Percentiles rank a stretch among this genome's conserved stretches.
These are phyloP conservation scores for Emericellopsis cladophorae DNA, from an alignment of 2,329 filamentous ascomycete genomes.

Conservation along the genomic window DNA sequence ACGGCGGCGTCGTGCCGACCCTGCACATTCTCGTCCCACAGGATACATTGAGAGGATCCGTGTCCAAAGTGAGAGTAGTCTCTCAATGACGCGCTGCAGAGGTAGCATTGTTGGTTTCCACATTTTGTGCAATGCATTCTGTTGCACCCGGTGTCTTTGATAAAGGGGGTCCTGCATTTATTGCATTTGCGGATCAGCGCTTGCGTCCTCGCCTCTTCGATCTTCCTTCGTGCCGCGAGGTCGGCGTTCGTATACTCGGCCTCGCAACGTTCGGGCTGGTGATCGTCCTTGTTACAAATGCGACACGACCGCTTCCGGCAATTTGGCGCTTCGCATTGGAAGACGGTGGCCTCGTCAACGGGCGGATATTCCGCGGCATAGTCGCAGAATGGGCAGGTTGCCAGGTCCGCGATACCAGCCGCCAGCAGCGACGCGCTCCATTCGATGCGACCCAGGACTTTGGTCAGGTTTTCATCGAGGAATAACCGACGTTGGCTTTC, in stretches of 20 bases:
- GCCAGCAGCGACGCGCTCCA: slow-evolving; percentile 56
- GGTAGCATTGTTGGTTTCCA: slow-evolving; percentile 47
- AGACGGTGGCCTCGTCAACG: slow-evolving; percentile 56
- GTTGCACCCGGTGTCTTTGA: slow-evolving; percentile 73
- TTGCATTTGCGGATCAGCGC: slow-evolving; percentile 71
- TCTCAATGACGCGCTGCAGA: slow-evolving; percentile 51
- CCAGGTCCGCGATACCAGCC: slow-evolving; percentile 60
- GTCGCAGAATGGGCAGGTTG: slow-evolving; percentile 69
- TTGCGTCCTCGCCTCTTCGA: slow-evolving; percentile 77
- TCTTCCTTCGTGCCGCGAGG: slow-evolving; percentile 45
- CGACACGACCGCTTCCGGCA: slow-evolving; percentile 56
- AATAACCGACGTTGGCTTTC: slow-evolving; percentile 39
- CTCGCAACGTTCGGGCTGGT: slow-evolving; percentile 60
- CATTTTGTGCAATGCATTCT: slow-evolving; percentile 63
- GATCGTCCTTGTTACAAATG: slow-evolving; percentile 54
- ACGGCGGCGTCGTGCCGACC: slow-evolving; percentile 52
- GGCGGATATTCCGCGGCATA: slow-evolving; percentile 64
- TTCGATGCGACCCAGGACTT: slow-evolving; percentile 57
- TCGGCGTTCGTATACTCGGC: slow-evolving; percentile 50
- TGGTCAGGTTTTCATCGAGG: slow-evolving; percentile 42
- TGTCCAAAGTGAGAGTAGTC: slow-evolving; percentile 63
- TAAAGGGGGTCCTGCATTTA: slow-evolving; percentile 48
- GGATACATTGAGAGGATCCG: slow-evolving; percentile 32
- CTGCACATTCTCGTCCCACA: slow-evolving; percentile 49
- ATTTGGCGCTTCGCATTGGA: slow-evolving; percentile 53